Percentiles rank a stretch among this genome's conserved stretches.
phyloP scores from a whole-genome alignment of 768 basidiomycete species.

The Tylopilus felleus region DNA sequence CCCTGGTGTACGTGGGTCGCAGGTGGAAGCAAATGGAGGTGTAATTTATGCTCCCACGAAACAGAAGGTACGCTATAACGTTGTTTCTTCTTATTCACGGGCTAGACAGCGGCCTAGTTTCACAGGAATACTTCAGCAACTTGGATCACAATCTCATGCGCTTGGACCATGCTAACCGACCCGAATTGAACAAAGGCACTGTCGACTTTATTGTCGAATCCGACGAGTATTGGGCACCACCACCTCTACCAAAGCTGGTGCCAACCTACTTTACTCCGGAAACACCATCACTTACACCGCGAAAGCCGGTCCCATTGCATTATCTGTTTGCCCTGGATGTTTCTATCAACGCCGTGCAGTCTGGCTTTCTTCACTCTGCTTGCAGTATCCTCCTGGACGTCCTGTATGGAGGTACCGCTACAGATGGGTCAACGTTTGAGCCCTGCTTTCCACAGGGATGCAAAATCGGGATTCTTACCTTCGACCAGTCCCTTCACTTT shows the following conservation, averaged over 20 bases:
- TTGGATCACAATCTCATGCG: constrained; percentile 75
- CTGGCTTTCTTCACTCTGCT: constrained; percentile 66
- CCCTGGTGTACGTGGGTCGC: constrained; percentile 87
- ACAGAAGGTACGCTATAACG: constrained; percentile 65
- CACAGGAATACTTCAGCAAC: constrained; percentile 78
- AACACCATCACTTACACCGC: constrained; percentile 43
- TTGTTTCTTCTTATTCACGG: constrained; percentile 3
- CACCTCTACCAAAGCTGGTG: constrained; percentile 52
- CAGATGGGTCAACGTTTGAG: constrained; percentile 40
- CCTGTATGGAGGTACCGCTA: constrained; percentile 55
- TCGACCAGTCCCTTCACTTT: constrained; percentile 78
- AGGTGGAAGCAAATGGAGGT: constrained; percentile 84
- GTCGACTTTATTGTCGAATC: constrained; percentile 80
- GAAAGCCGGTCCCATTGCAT: constrained; percentile 62
- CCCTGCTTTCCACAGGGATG: constrained; percentile 52
- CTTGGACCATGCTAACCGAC: constrained; percentile 75
- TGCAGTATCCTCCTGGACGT: constrained; percentile 60
- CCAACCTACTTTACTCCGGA: constrained; percentile 53
- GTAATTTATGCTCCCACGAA: constrained; percentile 83
- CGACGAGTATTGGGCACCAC: constrained; percentile 80
- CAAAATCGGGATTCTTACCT: constrained; percentile 78
- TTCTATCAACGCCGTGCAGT: constrained; percentile 58
- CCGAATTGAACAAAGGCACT: constrained; percentile 87
- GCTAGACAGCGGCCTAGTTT: constrained; percentile 45
- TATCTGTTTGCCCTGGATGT: constrained; percentile 90